These are phyloP conservation scores for Penicillium vulpinum DNA, from an alignment of 2,329 filamentous ascomycete genomes.

Conservation along the genomic window DNA sequence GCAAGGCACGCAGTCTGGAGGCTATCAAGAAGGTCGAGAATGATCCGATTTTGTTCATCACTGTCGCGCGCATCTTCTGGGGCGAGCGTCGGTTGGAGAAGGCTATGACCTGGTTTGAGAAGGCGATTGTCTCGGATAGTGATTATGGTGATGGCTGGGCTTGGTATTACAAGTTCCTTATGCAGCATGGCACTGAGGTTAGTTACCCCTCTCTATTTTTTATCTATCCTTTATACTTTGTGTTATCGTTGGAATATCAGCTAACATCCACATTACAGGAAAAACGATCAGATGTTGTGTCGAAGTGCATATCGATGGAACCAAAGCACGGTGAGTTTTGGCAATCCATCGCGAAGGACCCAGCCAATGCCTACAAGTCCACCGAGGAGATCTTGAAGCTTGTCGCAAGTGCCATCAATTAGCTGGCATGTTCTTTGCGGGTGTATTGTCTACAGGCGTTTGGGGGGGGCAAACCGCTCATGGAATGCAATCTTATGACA, in stretches of 20 bases:
- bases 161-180: conserved; percentile 93
- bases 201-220: conserved; percentile 23
- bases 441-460: conserved; percentile 12
- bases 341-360: conserved; percentile 83
- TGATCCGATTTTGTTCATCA: conserved; percentile 83
- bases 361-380: conserved; percentile 71
- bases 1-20: conserved; percentile 86
- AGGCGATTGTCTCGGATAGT: conserved; percentile 82
- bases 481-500: neutral
- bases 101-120: conserved; percentile 96
- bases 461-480: conserved; percentile 1
- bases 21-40: conserved; percentile 97
- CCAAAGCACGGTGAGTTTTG: conserved; percentile 91
- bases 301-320: conserved; percentile 78
- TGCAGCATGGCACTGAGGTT: conserved; percentile 83
- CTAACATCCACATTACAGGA: conserved; percentile 51
- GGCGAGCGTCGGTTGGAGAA: conserved; percentile 88
- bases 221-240: neutral
- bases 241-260: neutral
- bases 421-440: conserved; percentile 13
- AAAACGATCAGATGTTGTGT: conserved; percentile 81
- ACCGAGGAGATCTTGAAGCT: conserved; percentile 80
- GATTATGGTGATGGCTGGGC: conserved; percentile 94
- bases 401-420: conserved; percentile 57
- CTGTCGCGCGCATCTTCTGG: conserved; percentile 95